A percentile compares a stretch with the other conserved stretches of the same genome.
These are phyloP conservation scores for Asterochloris sp. DNA, from an alignment of 139 green algal species.

Conservation along the genomic window DNA sequence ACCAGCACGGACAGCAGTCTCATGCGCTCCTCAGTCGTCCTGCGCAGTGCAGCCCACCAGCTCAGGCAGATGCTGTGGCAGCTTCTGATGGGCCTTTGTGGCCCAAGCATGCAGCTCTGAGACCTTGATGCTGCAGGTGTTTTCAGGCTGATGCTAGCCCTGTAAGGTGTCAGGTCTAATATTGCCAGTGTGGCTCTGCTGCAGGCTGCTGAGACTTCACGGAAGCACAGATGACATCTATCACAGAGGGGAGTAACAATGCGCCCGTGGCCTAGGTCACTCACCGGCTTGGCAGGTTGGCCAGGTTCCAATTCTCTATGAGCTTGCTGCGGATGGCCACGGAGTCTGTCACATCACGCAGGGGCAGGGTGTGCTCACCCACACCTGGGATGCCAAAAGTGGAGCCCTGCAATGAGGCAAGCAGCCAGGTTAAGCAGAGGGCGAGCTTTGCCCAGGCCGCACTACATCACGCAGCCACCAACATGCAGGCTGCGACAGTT, in stretches of 20 bases:
- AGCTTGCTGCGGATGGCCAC: slow-evolving; percentile 53
- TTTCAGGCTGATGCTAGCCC: too few species aligned
- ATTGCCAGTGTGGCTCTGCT: too few species aligned
- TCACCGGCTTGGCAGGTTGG: slow-evolving; percentile 54
- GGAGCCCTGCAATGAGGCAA: slow-evolving; percentile 49
- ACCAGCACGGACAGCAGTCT: slow-evolving; percentile 78
- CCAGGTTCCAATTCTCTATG: slow-evolving; percentile 68
- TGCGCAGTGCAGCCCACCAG: neutral
- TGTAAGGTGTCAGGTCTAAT: too few species aligned
- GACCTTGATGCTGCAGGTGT: too few species aligned
- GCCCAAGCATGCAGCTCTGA: too few species aligned
- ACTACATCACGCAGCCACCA: neutral
- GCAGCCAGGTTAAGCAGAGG: neutral
- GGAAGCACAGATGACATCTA: too few species aligned
- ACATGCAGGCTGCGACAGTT: too few species aligned
- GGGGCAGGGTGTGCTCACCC: slow-evolving; percentile 68
- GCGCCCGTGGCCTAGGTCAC: neutral
- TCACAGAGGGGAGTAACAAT: too few species aligned
- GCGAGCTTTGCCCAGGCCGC: neutral
- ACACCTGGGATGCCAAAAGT: slow-evolving; percentile 89
- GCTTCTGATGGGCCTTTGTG: too few species aligned
- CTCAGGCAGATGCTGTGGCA: too few species aligned
- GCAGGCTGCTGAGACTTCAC: too few species aligned
- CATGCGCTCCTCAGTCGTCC: slow-evolving; percentile 28
- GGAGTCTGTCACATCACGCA: slow-evolving; percentile 63